Percentiles rank a stretch among this genome's conserved stretches.
Evolutionary conservation across 495 filamentous ascomycete species (phyloP).

Genomic region (Staphylotrichum longicolle): DNA sequence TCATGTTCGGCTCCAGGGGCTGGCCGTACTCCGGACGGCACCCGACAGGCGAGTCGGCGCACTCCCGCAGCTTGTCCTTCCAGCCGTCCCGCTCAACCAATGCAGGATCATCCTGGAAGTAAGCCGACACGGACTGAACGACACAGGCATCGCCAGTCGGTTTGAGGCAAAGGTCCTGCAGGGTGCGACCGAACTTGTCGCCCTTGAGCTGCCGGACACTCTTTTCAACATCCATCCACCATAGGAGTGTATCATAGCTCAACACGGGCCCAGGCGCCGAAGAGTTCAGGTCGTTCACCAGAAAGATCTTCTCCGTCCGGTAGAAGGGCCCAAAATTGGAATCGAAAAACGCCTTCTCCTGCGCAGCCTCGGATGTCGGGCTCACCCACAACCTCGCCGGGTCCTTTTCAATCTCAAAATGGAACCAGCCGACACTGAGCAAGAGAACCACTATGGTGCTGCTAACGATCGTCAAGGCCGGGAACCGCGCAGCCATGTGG

Average conservation of each 20-base stretch:
- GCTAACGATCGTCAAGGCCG: slow-evolving; percentile 71
- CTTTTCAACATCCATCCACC: slow-evolving; percentile 93
- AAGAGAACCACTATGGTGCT: slow-evolving; percentile 69
- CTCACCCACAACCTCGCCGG: slow-evolving; percentile 94
- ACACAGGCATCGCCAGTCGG: slow-evolving; percentile 88
- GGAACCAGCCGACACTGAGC: slow-evolving; percentile 81
- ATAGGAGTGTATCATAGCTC: slow-evolving; percentile 79
- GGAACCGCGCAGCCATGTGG: slow-evolving; percentile 74
- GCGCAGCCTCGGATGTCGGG: slow-evolving; percentile 81
- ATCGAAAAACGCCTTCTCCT: slow-evolving; percentile 94
- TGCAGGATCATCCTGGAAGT: slow-evolving; percentile 68
- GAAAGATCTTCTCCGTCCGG: slow-evolving; percentile 86
- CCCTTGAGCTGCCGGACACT: slow-evolving; percentile 69
- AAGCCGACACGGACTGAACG: slow-evolving; percentile 83
- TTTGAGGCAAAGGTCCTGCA: slow-evolving; percentile 91
- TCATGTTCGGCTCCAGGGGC: slow-evolving; percentile 77
- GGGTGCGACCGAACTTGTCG: slow-evolving; percentile 54
- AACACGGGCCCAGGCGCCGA: slow-evolving; percentile 70
- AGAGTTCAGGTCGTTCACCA: slow-evolving; percentile 78
- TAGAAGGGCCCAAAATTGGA: slow-evolving; percentile 94
- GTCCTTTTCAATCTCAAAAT: slow-evolving; percentile 81
- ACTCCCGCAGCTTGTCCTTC: slow-evolving; percentile 64
- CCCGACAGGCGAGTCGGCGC: slow-evolving; percentile 70
- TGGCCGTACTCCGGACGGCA: slow-evolving; percentile 87
- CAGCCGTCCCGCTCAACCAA: slow-evolving; percentile 61